Evolutionary conservation across 1,284 basidiomycete species (phyloP).

Genomic region (Mycosarcoma maydis): DNA sequence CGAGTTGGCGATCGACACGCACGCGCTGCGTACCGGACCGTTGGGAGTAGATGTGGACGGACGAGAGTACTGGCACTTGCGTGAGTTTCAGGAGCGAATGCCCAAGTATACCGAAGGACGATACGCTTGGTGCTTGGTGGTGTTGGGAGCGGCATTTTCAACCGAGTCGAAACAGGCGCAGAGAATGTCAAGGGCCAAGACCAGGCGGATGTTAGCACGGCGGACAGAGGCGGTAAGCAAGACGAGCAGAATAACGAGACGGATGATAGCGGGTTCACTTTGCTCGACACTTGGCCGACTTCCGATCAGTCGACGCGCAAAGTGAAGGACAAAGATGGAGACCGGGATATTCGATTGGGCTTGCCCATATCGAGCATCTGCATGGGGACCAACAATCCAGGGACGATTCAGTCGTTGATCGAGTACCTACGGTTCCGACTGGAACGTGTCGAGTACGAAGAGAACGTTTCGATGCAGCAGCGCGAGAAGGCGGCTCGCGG

Average conservation of each 20-base stretch:
- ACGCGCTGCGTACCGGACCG: conserved; percentile 46
- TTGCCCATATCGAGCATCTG: conserved; percentile 29
- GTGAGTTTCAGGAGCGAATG: conserved; percentile 54
- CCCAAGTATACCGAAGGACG: conserved; percentile 44
- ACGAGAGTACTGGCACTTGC: conserved; percentile 53
- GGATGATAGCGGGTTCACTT: conserved; percentile 35
- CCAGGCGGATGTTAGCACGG: conserved; percentile 9
- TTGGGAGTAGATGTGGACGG: conserved; percentile 50
- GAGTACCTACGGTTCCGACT: conserved; percentile 32
- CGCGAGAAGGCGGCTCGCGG: conserved; percentile 18
- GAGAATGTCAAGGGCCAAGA: conserved; percentile 6
- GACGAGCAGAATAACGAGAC: conserved; percentile 11
- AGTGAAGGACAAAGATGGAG: too few relatives aligned
- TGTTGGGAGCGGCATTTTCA: conserved; percentile 34
- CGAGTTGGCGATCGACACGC: conserved; percentile 33
- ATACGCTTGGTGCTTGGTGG: conserved; percentile 52
- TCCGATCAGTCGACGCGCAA: too few relatives aligned
- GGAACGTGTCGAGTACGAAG: conserved; percentile 41
- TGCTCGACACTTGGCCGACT: conserved; percentile 11
- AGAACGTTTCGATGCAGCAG: conserved; percentile 34
- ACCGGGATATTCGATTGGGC: too few relatives aligned
- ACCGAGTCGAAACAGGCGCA: conserved; percentile 9
- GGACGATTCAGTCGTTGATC: conserved; percentile 29
- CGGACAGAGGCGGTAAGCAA: background rate
- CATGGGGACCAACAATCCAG: conserved; percentile 49